A percentile compares a stretch with the other conserved stretches of the same genome.
Evolutionary conservation across 2,329 filamentous ascomycete genomes (phyloP).

Genomic region (Xylaria sp.): DNA sequence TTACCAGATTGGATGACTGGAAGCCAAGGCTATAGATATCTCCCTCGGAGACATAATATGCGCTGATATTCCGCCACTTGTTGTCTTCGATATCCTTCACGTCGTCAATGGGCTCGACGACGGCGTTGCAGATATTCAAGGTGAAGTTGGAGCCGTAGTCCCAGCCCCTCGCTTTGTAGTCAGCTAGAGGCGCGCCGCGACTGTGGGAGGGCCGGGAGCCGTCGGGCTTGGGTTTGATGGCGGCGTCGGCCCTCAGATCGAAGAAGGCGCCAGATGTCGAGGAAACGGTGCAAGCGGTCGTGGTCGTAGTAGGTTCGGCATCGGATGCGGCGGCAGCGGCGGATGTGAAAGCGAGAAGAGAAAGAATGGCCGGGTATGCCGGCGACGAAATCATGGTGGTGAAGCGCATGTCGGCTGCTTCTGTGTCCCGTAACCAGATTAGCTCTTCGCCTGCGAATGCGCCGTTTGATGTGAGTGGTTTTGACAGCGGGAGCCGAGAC

Average conservation of each 20-base stretch:
- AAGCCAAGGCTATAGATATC: conserved; percentile 80
- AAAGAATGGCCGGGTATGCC: conserved; percentile 47
- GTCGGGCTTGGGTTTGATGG: conserved; percentile 55
- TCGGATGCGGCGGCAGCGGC: conserved; percentile 46
- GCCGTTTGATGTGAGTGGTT: conserved; percentile 18
- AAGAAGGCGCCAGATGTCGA: conserved; percentile 68
- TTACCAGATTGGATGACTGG: conserved; percentile 63
- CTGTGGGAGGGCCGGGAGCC: conserved; percentile 54
- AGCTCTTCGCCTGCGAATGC: conserved; percentile 18
- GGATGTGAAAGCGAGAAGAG: conserved; percentile 51
- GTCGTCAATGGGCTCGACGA: conserved; percentile 72
- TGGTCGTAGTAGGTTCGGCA: conserved; percentile 54
- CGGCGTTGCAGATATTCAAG: conserved; percentile 80
- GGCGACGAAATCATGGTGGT: conserved; percentile 41
- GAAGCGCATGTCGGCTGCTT: conserved; percentile 44
- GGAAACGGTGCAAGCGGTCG: conserved; percentile 64
- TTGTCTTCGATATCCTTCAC: conserved; percentile 71
- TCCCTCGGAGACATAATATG: conserved; percentile 74
- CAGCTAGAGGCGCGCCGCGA: conserved; percentile 56
- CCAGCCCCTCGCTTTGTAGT: conserved; percentile 75
- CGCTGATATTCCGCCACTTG: conserved; percentile 78
- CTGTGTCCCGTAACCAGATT: conserved; percentile 1
- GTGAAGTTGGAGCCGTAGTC: conserved; percentile 87
- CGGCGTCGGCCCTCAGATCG: conserved; percentile 66
- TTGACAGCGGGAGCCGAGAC: background rate